phyloP scores from a whole-genome alignment of 2,329 filamentous ascomycete genomes.

The Ilyonectria sp. region DNA sequence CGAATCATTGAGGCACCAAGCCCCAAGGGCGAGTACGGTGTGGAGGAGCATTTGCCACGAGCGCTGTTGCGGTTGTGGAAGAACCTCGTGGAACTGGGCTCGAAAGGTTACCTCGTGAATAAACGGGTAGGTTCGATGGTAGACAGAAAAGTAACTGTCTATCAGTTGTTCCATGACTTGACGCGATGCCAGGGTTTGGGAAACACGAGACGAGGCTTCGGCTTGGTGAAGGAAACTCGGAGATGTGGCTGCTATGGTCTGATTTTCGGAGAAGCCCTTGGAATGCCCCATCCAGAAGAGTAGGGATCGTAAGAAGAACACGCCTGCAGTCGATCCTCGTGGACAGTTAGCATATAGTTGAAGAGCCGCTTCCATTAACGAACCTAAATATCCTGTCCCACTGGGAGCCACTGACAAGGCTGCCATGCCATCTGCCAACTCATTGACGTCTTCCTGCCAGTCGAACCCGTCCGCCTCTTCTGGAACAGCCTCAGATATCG shows the following conservation, averaged over 20 bases:
- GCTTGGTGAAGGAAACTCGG: neutral
- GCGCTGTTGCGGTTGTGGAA: slow-evolving; percentile 46
- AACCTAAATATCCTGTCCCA: slow-evolving; percentile 53
- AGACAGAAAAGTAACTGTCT: slow-evolving; percentile 60
- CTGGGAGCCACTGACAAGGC: slow-evolving; percentile 54
- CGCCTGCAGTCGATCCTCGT: slow-evolving; percentile 49
- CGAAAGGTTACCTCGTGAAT: slow-evolving; percentile 63
- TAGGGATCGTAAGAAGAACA: slow-evolving; percentile 50
- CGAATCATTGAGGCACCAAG: slow-evolving; percentile 51
- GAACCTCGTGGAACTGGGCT: slow-evolving; percentile 53
- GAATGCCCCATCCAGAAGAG: slow-evolving; percentile 43
- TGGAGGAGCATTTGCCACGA: slow-evolving; percentile 56
- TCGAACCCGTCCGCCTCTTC: slow-evolving; percentile 51
- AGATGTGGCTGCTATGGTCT: neutral
- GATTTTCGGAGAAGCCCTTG: neutral
- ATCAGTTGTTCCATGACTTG: slow-evolving; percentile 48
- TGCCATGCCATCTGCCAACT: slow-evolving; percentile 54
- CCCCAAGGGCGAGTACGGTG: slow-evolving; percentile 56
- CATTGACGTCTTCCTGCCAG: slow-evolving; percentile 52
- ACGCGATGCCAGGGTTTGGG: slow-evolving; percentile 41
- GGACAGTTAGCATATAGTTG: neutral
- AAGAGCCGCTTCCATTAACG: neutral
- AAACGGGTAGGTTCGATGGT: slow-evolving; percentile 62
- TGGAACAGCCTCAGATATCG: slow-evolving; percentile 49
- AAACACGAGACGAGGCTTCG: slow-evolving; percentile 37